Conservation (phyloP, 2,329 filamentous ascomycete genomes). For the Magnaporthiopsis incrustans region DNA sequence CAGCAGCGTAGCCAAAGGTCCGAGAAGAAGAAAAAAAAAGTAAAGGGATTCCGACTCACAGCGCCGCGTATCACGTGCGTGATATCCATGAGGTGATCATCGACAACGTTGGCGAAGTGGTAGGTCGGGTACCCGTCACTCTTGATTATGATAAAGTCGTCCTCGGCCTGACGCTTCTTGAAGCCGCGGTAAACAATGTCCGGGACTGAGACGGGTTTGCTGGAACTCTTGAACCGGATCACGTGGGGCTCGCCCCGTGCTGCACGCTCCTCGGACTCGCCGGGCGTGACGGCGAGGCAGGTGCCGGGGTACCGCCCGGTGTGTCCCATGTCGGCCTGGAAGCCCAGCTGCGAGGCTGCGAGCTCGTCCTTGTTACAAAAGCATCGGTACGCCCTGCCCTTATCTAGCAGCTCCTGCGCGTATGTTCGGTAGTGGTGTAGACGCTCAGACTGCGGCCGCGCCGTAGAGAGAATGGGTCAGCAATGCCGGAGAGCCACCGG, state of each 20-base stretch:
- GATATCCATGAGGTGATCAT: constrained; percentile 92
- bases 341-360: constrained; percentile 49
- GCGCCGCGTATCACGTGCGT: constrained; percentile 90
- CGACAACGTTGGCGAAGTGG: constrained; percentile 93
- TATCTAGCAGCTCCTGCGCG: constrained; percentile 58
- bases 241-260: constrained; percentile 63
- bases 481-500: background rate
- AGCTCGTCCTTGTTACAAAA: constrained; percentile 76
- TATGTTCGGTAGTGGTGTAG: constrained; percentile 65
- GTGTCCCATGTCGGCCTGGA: constrained; percentile 26
- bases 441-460: constrained; percentile 60
- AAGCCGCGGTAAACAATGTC: constrained; percentile 76
- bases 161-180: constrained; percentile 46
- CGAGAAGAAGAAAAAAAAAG: background rate
- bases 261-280: constrained; percentile 65
- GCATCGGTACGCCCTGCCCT: constrained; percentile 79
- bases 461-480: background rate
- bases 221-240: constrained; percentile 64
- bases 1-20: no score
- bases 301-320: constrained; percentile 48
- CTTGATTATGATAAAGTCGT: constrained; percentile 87
- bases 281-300: constrained; percentile 58
- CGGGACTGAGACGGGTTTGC: constrained; percentile 53
- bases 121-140: constrained; percentile 91
- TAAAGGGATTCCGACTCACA: constrained; percentile 33